Evolutionary conservation across 73 alveolate genomes (phyloP).

Genomic region (Diophrys appendiculata): DNA sequence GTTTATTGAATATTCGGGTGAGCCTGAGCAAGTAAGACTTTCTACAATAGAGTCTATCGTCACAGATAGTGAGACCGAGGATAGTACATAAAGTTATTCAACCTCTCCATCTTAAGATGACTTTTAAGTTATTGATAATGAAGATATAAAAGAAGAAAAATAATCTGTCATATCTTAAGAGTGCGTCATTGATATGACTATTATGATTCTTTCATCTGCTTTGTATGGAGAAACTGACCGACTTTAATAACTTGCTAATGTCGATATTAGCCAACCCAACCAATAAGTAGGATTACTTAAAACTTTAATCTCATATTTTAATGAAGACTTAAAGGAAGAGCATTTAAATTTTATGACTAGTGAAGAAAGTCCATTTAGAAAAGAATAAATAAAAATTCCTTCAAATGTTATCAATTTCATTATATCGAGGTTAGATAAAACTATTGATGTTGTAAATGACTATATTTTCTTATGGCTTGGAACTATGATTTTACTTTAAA

Average conservation of each 20-base stretch:
- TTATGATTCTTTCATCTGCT: background rate
- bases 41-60: too few relatives aligned
- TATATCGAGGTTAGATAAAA: too few relatives aligned
- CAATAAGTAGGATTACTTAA: background rate
- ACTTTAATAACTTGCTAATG: background rate
- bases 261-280: background rate
- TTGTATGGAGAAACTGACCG: background rate
- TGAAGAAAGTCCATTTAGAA: too few relatives aligned
- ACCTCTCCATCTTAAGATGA: background rate
- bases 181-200: background rate
- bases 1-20: too few relatives aligned
- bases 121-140: background rate
- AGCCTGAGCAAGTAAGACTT: background rate
- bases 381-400: too few relatives aligned
- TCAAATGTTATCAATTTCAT: too few relatives aligned
- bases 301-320: background rate
- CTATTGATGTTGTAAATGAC: too few relatives aligned
- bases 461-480: too few relatives aligned
- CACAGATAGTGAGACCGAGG: background rate
- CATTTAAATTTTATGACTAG: too few relatives aligned
- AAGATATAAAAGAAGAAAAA: background rate
- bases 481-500: too few relatives aligned
- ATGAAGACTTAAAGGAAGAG: too few relatives aligned
- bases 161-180: background rate
- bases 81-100: background rate